phyloP scores from a whole-genome alignment of 2,329 filamentous ascomycete species.

The Fusarium burgessii region DNA sequence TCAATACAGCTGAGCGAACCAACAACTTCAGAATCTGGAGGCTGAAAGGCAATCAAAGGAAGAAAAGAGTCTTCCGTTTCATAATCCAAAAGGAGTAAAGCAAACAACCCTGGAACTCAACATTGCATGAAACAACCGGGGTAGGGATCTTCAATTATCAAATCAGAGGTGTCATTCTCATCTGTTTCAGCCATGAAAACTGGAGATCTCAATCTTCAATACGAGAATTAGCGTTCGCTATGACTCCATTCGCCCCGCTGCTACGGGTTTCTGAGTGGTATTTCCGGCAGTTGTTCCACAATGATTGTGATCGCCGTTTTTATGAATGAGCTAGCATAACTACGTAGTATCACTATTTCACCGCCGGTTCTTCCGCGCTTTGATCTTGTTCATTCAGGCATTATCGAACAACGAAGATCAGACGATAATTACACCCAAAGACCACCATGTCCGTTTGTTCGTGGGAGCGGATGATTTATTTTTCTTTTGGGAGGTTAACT shows the following conservation, averaged over 20 bases:
- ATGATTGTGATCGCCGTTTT: slow-evolving; percentile 13
- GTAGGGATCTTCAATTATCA: neutral
- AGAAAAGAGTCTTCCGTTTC: slow-evolving; percentile 6
- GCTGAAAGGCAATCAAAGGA: neutral
- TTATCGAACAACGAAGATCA: neutral
- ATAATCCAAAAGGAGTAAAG: slow-evolving; percentile 3
- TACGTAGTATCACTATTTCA: neutral
- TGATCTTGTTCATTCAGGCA: neutral
- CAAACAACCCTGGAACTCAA: neutral
- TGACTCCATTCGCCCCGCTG: slow-evolving; percentile 19
- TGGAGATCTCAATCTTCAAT: slow-evolving; percentile 15
- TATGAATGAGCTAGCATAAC: neutral
- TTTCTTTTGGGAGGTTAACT: too few relatives aligned
- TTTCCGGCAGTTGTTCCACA: neutral
- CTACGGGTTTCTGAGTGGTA: neutral
- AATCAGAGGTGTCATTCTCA: neutral
- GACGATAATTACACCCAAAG: too few relatives aligned
- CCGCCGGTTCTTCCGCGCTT: neutral
- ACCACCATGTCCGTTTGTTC: too few relatives aligned
- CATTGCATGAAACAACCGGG: slow-evolving; percentile 7
- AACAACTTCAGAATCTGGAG: neutral
- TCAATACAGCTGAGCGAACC: neutral
- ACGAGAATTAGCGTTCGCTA: slow-evolving; percentile 14
- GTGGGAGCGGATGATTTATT: too few relatives aligned
- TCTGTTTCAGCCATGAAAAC: neutral